Conservation (phyloP, 805 yeast species). For the Hagleromyces aurorensis region DNA sequence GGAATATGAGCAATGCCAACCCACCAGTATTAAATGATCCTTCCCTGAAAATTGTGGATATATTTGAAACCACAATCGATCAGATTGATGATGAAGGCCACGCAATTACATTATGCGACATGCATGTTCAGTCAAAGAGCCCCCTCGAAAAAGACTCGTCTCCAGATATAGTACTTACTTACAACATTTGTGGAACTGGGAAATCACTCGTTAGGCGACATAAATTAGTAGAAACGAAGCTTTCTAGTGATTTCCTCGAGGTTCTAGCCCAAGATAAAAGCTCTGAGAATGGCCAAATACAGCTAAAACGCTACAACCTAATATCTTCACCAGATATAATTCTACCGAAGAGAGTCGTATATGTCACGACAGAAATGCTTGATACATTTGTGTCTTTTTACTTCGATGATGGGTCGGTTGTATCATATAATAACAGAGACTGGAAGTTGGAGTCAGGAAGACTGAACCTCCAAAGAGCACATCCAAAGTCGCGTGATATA, state of each 20-base stretch:
- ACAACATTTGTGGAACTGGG: constrained; percentile 16
- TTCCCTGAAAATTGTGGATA: constrained; percentile 20
- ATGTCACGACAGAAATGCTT: constrained; percentile 23
- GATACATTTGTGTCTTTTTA: constrained; percentile 24
- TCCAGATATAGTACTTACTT: constrained; percentile 26
- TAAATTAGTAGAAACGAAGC: constrained; percentile 14
- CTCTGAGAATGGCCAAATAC: constrained; percentile 6
- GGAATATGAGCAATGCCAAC: constrained; percentile 25
- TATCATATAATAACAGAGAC: constrained; percentile 20
- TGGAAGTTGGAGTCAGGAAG: constrained; percentile 25
- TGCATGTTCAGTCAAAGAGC: constrained; percentile 24
- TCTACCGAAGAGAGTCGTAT: constrained; percentile 13
- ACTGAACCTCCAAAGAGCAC: constrained; percentile 13
- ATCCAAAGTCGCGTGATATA: constrained; percentile 21
- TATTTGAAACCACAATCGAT: constrained; percentile 21
- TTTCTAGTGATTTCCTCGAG: constrained; percentile 18
- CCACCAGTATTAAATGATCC: constrained; percentile 27
- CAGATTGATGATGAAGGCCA: constrained; percentile 18
- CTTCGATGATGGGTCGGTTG: constrained; percentile 19
- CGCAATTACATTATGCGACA: constrained; percentile 16
- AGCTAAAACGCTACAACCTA: constrained; percentile 16
- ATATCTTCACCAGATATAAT: constrained; percentile 10
- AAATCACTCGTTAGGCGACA: constrained; percentile 24
- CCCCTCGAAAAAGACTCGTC: constrained; percentile 21
- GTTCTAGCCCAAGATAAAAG: constrained; percentile 5